Conservation (phyloP, 163 green algal species). For the Scenedesmus sp. region DNA sequence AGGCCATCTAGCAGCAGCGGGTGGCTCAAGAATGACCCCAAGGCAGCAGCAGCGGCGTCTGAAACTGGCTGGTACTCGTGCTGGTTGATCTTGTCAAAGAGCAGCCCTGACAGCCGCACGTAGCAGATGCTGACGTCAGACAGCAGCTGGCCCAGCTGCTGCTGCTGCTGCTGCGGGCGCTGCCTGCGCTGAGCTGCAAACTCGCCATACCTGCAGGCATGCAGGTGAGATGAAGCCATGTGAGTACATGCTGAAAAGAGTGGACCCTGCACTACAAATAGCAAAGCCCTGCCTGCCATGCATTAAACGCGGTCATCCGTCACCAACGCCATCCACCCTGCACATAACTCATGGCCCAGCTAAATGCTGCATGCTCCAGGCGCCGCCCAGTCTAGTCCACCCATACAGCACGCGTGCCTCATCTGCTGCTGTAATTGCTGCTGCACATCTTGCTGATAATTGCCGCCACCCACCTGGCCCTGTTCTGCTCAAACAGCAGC, state of each 20-base stretch:
- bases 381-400: too few relatives aligned
- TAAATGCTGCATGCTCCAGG: too few relatives aligned
- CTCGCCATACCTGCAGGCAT: constrained; percentile 21
- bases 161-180: constrained; percentile 23
- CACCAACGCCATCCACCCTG: too few relatives aligned
- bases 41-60: constrained; percentile 48
- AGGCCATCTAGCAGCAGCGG: constrained; percentile 27
- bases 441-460: too few relatives aligned
- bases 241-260: too few relatives aligned
- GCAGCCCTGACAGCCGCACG: constrained; percentile 72
- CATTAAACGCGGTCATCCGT: too few relatives aligned
- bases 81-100: constrained; percentile 83
- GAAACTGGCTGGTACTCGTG: constrained; percentile 66
- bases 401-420: too few relatives aligned
- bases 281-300: too few relatives aligned
- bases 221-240: background rate
- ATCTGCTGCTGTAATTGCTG: background rate
- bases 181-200: background rate
- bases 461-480: constrained; percentile 52
- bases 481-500: constrained; percentile 84
- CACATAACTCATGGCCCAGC: too few relatives aligned
- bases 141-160: constrained; percentile 13
- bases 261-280: too few relatives aligned
- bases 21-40: constrained; percentile 50
- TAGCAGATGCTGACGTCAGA: constrained; percentile 55